Percentiles rank a stretch among this genome's conserved stretches.
phyloP scores from a whole-genome alignment of 257 asterid genomes.

The Petunia axillaris region DNA sequence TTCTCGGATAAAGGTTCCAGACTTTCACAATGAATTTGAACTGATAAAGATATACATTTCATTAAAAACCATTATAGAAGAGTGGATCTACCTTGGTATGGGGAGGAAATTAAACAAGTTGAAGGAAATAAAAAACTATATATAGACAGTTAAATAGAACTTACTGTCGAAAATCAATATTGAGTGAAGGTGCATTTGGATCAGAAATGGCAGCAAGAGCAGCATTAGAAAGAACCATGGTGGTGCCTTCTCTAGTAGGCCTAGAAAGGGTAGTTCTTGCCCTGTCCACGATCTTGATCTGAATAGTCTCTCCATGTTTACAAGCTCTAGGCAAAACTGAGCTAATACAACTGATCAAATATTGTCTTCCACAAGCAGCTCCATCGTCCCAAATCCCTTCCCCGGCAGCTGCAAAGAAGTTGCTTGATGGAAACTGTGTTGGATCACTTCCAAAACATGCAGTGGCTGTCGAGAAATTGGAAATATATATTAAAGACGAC shows the following conservation, averaged over 20 bases:
- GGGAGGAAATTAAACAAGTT: not conserved
- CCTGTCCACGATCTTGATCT: conserved; percentile 65
- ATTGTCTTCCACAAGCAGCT: conserved; percentile 85
- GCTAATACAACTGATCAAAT: conserved; percentile 70
- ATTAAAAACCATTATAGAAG: no score
- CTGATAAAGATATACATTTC: no score
- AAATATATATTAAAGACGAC: not conserved
- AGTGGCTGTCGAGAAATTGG: conserved; percentile 48
- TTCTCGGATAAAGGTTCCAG: no score
- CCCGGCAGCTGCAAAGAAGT: conserved; percentile 77
- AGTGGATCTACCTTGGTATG: not conserved
- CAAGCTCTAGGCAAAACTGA: conserved; percentile 50
- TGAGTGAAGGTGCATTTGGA: conserved; percentile 38
- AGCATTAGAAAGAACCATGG: conserved; percentile 56
- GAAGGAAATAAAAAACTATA: not conserved
- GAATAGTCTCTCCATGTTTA: conserved; percentile 46
- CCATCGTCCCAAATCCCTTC: conserved; percentile 85
- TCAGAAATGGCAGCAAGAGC: conserved; percentile 58
- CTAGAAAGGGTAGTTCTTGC: conserved; percentile 44
- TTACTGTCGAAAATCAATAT: conserved; percentile 72
- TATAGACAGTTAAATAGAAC: conserved; percentile 28
- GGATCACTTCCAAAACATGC: conserved; percentile 59
- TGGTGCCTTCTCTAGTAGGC: conserved; percentile 45
- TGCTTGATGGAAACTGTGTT: conserved; percentile 69
- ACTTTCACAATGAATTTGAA: no score